Base-by-base conservation (phyloP, 495 filamentous ascomycete species). In the Lentithecium fluviatile region DNA sequence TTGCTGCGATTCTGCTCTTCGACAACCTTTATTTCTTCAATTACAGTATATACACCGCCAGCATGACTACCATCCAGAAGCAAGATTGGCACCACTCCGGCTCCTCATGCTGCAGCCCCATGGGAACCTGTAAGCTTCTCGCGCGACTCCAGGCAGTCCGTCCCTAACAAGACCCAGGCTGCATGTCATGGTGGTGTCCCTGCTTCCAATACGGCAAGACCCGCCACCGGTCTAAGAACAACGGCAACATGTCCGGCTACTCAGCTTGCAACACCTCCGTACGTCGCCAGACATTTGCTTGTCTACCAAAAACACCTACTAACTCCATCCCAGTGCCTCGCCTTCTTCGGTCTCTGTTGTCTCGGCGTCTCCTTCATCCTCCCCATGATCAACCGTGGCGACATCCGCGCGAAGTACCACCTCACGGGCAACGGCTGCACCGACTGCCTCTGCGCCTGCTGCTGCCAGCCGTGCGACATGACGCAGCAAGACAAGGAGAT, bases 401-500 rank as follows among this genome's bases (percentile, higher is more conserved):
- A 82, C 48, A 74, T 84, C 52, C 79, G 84, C 12, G 63, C 79
- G 20, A 73, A 71, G 21, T 82, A 80, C 70, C 66, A 74, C 56
- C 80, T 87, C 71, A 65, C 79, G n/a, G 83, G 83, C 29, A 77
- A 76, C 50, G 74, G 69, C 8, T 73, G 72, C 70, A 74, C 58
- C 36, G 84, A 85, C 65, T 82, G 75, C 69, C 75, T 78, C 51
- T 66, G 71, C 17, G 66, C 73, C 32, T 82, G 69, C 73, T 85
- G 77, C 73, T 81, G 77, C 57, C 45, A 63, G 47, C 77, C 80
- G 59, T 87, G 84, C 74, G 74, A 73, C 11, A 60, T 83, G 37
- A 73, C 80, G 21, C 82, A 84, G 66, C 68, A 79, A 11, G 79
- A 83, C 53, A 82, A 83, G 70, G 82, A 85, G 60, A 65, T 52